Conservation (phyloP, 345 rosid species). For the Mangifera indica region DNA sequence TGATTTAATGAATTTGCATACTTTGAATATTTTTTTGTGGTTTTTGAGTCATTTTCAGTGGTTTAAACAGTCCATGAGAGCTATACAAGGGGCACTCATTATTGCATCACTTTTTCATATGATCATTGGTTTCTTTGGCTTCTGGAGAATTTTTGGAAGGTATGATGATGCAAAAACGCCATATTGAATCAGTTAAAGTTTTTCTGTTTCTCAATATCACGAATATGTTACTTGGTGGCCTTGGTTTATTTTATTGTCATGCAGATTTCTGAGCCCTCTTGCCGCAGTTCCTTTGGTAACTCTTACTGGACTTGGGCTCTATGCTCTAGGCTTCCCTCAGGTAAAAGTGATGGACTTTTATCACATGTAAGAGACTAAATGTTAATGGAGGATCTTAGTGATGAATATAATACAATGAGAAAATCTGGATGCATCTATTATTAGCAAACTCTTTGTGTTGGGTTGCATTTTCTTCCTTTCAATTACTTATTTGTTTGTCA, state of each 20-base stretch:
- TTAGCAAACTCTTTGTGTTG: not conserved
- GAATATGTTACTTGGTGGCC: not conserved
- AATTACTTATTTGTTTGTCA: not conserved
- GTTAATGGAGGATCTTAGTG: not conserved
- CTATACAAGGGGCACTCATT: conserved; percentile 76
- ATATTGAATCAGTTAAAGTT: not conserved
- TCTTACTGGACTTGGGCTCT: conserved; percentile 85
- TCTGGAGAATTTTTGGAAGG: conserved; percentile 77
- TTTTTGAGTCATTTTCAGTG: conserved; percentile 40
- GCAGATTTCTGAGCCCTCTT: conserved; percentile 77
- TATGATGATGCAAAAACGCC: conserved; percentile 13
- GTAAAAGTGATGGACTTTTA: conserved; percentile 34
- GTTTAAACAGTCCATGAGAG: conserved; percentile 61
- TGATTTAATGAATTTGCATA: not conserved
- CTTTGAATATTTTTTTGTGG: not conserved
- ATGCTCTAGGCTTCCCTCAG: conserved; percentile 68
- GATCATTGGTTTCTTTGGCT: conserved; percentile 75
- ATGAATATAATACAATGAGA: not conserved
- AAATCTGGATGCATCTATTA: not conserved
- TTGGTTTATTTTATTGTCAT: conserved; percentile 16
- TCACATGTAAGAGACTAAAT: not conserved
- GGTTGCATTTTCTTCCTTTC: conserved; percentile 6
- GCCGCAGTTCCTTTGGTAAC: conserved; percentile 79
- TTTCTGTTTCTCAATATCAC: not conserved
- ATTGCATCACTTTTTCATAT: conserved; percentile 61